Evolutionary conservation across 2,329 filamentous ascomycete species (phyloP), one percentile per base, ranked within the genome.

Genomic region (Microcyclosporella mali): DNA sequence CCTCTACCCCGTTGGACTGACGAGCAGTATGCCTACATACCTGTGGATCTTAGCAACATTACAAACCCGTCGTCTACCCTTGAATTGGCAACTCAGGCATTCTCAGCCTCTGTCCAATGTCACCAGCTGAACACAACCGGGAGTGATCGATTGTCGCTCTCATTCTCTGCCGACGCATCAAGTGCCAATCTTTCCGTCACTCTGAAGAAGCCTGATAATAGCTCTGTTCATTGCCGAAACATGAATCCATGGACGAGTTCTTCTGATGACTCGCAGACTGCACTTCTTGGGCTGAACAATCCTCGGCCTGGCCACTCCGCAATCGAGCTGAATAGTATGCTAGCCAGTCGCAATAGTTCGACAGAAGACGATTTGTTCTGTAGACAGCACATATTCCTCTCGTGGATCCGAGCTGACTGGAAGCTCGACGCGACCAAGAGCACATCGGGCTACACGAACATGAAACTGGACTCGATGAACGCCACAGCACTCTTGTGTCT

Each of bases 1-100:
- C 49, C 63, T 0, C 56, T 80, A 0, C 71, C 75, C 0, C 53
- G 73, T 0, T 81, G 78, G 78, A 65, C 70, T 0, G 68, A 73
- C 1, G 18, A 57, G 0, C 50, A 64, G 0, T 67, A 64, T 10
- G 72, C 68, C 8, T 81, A 79, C 33, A 45, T 77, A 0, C 72
- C 74, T 0, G 67, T 75, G 30, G 47, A 51, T 9, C 6, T 58
- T 1, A 8, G 38, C 3, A 4, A n/a, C n/a, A n/a, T 7, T 4
- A 16, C 25, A 10, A 39, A 47, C 27, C 14, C 18, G 1, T 51
- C 47, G 2, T 43, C 49, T 2, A 38, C 29, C 1, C 57, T 56
- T 34, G 46, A 55, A 35, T 60, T 59, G 0, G 39, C 39, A 8
- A 70, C 69, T 0, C 49, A 29, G 4, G 62, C 60, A 0, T 53